Evolutionary conservation across 2,329 filamentous ascomycete genomes (phyloP).

Genomic region (Penicillium sp.): DNA sequence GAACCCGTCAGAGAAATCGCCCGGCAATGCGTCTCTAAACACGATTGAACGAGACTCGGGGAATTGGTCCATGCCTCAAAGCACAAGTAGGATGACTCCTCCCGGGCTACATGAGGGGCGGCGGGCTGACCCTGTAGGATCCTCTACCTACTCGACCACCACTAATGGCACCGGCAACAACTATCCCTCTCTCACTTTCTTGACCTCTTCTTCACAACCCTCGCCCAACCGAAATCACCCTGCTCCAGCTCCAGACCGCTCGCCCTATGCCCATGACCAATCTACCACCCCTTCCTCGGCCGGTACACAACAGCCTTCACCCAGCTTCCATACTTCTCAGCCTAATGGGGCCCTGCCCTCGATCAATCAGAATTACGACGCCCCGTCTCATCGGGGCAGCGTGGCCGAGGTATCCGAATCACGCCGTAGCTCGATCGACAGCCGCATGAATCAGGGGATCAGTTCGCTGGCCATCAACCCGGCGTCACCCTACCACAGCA

Average conservation of each 20-base stretch:
- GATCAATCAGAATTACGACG: slow-evolving; percentile 56
- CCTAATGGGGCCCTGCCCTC: slow-evolving; percentile 49
- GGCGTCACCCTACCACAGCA: slow-evolving; percentile 46
- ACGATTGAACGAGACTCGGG: slow-evolving; percentile 53
- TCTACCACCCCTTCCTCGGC: slow-evolving; percentile 36
- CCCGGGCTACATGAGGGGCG: slow-evolving; percentile 10
- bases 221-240: slow-evolving; percentile 41
- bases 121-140: slow-evolving; percentile 36
- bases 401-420: slow-evolving; percentile 43
- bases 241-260: slow-evolving; percentile 37
- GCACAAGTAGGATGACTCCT: slow-evolving; percentile 46
- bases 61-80: slow-evolving; percentile 56
- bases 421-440: slow-evolving; percentile 47
- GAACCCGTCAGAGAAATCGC: slow-evolving; percentile 39
- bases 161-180: slow-evolving; percentile 42
- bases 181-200: slow-evolving; percentile 41
- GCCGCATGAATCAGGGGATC: slow-evolving; percentile 47
- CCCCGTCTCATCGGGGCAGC: slow-evolving; percentile 42
- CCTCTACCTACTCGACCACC: slow-evolving; percentile 47
- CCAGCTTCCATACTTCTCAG: slow-evolving; percentile 36
- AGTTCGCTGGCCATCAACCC: slow-evolving; percentile 45
- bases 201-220: slow-evolving; percentile 43
- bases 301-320: slow-evolving; percentile 36
- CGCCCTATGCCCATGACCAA: slow-evolving; percentile 40
- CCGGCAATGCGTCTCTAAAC: slow-evolving; percentile 40